Base-by-base conservation (phyloP, 306 rosid genomes). In the Rosa chinensis region DNA sequence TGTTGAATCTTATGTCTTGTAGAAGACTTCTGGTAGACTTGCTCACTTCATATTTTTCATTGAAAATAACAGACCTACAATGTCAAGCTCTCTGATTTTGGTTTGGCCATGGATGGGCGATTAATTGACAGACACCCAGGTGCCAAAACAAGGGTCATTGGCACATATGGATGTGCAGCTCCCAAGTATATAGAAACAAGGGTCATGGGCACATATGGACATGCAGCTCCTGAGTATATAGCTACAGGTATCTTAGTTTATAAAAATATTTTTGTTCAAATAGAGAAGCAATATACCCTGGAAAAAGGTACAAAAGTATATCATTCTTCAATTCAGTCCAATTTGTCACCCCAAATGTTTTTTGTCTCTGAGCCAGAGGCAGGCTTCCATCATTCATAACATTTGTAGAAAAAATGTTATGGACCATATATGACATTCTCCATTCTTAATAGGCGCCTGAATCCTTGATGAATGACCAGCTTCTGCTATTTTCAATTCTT, bases 221-320 rank as follows among this genome's bases (percentile, higher is more conserved):
- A 95, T 72, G 96, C 99, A 28, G 99, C 99, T 43, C 99, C 99
- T 1, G 99, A 95, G 80, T 95, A 95, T 74, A 81, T 95, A 93
- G 92, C 97, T 67, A 92, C 99, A 88, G 99, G 99, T 93, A 92
- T 23, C 76, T 72, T 79, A 79, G n/a, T 77, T 67, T 56, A 64
- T 64, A 9, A 7, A 37, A 9, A 37, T 66, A 43, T 9, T 67
- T 25, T 77, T 56, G 48, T 58, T 55, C 10, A 55, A 55, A 55
- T 10, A 18, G 7, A 66, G 66, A 71, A 47, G 71, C 61, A 50
- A 37, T 61, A 3, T 37, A 72, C 75, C 75, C 59, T 70, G 3
- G 61, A 47, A 47, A 47, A 47, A 9, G 50, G 50, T 50, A 7
- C 12, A 67, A 20, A 70, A 10, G 17, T 70, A 32, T 69, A 10